A percentile compares a stretch with the other conserved stretches of the same genome.
Evolutionary conservation across 169 alveolate species (phyloP).

Genomic region (Plasmodium inui): DNA sequence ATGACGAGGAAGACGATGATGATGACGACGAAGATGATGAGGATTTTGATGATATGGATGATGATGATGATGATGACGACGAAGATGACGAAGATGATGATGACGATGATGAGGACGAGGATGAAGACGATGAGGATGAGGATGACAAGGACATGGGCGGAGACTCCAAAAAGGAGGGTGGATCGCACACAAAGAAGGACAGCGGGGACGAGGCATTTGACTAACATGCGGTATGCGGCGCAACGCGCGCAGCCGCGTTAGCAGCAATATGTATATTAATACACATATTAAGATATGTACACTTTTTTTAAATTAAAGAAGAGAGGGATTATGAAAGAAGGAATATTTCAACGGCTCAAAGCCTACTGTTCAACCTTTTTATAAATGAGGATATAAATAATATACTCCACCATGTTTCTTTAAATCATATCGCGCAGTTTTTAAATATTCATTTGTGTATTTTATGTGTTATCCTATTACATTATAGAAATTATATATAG

Average conservation of each 20-base stretch:
- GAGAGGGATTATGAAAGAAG: background rate
- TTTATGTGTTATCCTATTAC: constrained; percentile 18
- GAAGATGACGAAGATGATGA: constrained; percentile 65
- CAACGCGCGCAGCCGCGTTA: background rate
- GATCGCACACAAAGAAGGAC: constrained; percentile 33
- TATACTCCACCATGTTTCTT: constrained; percentile 19
- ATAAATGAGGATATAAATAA: constrained; percentile 28
- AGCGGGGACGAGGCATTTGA: constrained; percentile 68
- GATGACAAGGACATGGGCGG: constrained; percentile 38
- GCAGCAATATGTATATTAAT: background rate
- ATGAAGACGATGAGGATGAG: constrained; percentile 57
- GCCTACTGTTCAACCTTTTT: constrained; percentile 1
- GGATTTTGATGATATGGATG: constrained; percentile 54
- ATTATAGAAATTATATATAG: constrained; percentile 34
- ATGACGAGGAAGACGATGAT: constrained; percentile 41
- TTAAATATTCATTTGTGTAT: constrained; percentile 39
- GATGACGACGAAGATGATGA: constrained; percentile 67
- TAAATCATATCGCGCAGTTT: constrained; percentile 24
- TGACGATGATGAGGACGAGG: constrained; percentile 63
- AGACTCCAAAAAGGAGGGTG: constrained; percentile 51
- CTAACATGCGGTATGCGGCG: background rate
- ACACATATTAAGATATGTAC: background rate
- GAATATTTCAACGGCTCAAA: background rate
- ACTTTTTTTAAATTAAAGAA: background rate
- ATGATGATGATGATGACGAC: constrained; percentile 50